Base-by-base conservation (phyloP, 2,329 filamentous ascomycete genomes). In the Sphaerulina vaccinii region DNA sequence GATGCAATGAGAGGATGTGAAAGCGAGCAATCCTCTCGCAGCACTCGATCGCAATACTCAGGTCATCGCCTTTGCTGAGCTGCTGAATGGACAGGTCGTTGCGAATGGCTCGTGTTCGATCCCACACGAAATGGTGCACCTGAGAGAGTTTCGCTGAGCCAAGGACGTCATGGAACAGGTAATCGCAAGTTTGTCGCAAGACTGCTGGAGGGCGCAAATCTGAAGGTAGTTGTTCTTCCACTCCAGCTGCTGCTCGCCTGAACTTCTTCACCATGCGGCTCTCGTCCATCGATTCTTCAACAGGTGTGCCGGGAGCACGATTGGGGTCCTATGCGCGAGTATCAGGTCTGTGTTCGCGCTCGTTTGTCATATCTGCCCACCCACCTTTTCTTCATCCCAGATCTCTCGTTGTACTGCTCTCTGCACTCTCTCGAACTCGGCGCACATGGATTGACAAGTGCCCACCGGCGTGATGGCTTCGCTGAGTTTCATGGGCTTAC, bases 61-160 rank as follows among this genome's bases (percentile, higher is more conserved):
- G 74, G 62, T 84, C 78, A n/a, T 74, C 70, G n/a, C 71, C 66
- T 55, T 77, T 79, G 6, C 76, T 78, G 51, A 84, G 69, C 61
- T 81, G 78, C 64, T 84, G 81, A 16, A 84, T 83, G 2, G 80
- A 81, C 44, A 85, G 81, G 63, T 86, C 83, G 61, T 85, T 85
- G 35, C 83, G 77, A 52, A 86, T 79, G 4, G 80, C 82, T 40
- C 83, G 75, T 27, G 82, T 84, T 15, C 83, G 76, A 63, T 85
- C 82, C 83, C 83, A 86, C 21, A 85, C 75, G 65, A 84, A 86
- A 54, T 79, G 77, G 61, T 85, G 80, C 10, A 83, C 75, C n/a
- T 73, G 65, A 1, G 71, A 75, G 44, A 82, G 70, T 15, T 78
- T 73, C 18, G 70, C 67, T 22, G 79, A 75, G 35, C 72, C 73